Evolutionary conservation across 805 yeast species (phyloP), one percentile per base, ranked within the genome.

Genomic region (Hanseniaspora meyeri): DNA sequence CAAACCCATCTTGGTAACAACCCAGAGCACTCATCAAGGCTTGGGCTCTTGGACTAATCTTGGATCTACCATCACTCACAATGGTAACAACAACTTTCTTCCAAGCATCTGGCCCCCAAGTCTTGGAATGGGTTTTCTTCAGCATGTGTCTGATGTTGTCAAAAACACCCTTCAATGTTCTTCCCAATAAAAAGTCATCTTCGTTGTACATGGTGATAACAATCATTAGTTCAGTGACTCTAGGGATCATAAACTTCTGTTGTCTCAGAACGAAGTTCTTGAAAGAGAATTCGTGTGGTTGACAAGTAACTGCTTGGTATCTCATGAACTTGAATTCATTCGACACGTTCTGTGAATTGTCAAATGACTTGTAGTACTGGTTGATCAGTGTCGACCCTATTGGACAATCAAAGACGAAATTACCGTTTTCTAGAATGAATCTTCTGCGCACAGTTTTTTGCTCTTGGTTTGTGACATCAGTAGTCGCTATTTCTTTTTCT

Each of bases 71-170:
- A 71, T 91, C 98, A 59, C 90, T 85, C 14, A 91, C 90, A 34
- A 91, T 79, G 62, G 87, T 80, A 19, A 93, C 93, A 11, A 88
- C 96, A 37, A 91, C 81, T 65, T 88, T 91, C 63, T 90, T 88
- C 97, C 97, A 91, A 0, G 95, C 81, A 58, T 87, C 95, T 46
- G 81, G 81, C n/a, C 97, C 97, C 98, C 98, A 91, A 1, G 81
- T 77, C 14, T 79, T 77, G 1, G 86, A 80, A 59, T 81, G 77
- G 36, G 82, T 74, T 59, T 85, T 77, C 53, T 81, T 77, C 47
- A 79, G 75, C 64, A 93, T 74, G 67, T 89, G 83, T 60, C 80
- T 76, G 60, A 91, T 84, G 67, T 93, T 91, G 58, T 87, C 86
- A 72, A 91, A 87, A 12, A 88, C 87, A 62, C 97, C 97, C 65